Evolutionary conservation across 169 alveolate species (phyloP).

Genomic region (Toxoplasma gondii): DNA sequence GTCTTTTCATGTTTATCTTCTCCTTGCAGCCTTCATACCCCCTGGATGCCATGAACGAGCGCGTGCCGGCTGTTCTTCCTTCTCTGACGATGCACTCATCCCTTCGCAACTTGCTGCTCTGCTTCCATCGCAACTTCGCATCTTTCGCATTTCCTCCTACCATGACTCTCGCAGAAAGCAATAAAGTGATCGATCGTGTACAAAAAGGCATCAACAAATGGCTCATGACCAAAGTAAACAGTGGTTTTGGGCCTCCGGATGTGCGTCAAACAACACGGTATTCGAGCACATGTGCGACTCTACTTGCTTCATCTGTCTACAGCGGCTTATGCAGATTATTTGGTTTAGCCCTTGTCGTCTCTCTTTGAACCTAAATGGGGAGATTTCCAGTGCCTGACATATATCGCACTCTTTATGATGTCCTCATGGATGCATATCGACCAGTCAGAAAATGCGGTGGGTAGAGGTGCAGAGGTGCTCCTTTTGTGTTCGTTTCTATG

Average conservation of each 20-base stretch:
- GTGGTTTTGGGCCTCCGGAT: not conserved
- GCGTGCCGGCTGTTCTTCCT: not conserved
- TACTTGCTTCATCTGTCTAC: too few relatives aligned
- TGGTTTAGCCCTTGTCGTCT: too few relatives aligned
- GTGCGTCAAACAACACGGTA: not conserved
- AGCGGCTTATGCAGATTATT: too few relatives aligned
- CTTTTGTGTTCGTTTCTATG: too few relatives aligned
- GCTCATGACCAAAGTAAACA: not conserved
- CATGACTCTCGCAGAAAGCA: conserved; percentile 21
- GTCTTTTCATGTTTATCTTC: not conserved
- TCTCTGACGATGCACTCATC: conserved; percentile 28
- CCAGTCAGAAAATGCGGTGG: too few relatives aligned
- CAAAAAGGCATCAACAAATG: conserved; percentile 5
- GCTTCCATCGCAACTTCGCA: conserved; percentile 40
- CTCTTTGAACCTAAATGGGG: too few relatives aligned
- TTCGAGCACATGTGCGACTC: not conserved
- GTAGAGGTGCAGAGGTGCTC: too few relatives aligned
- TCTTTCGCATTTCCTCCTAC: conserved; percentile 16
- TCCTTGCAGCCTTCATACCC: conserved; percentile 1
- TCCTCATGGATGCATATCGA: too few relatives aligned
- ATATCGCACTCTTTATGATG: too few relatives aligned
- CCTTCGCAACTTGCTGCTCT: not conserved
- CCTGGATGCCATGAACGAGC: conserved; percentile 23
- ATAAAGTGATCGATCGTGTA: conserved; percentile 25
- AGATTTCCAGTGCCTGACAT: too few relatives aligned